Conservation (phyloP, 225 moss, liverwort and hornwort genomes). For the Physcomitrium patens region DNA sequence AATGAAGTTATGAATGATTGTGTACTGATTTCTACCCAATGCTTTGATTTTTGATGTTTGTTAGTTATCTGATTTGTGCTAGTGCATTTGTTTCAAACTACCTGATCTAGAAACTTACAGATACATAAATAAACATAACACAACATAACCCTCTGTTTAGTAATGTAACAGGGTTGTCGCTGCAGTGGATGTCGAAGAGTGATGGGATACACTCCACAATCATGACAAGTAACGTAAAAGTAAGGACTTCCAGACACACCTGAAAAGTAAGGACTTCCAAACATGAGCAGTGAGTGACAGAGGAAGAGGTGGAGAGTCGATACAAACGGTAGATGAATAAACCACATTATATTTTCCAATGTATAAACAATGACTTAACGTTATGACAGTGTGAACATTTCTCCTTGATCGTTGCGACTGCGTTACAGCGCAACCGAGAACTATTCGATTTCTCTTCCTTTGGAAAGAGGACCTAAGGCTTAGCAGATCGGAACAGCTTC, state of each 20-base stretch:
- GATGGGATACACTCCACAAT: too few relatives aligned
- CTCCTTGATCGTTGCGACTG: conserved; percentile 9
- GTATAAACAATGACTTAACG: conserved; percentile 41
- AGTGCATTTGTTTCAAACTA: too few relatives aligned
- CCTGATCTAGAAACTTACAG: too few relatives aligned
- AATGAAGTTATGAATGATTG: too few relatives aligned
- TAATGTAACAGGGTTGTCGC: too few relatives aligned
- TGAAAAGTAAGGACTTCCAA: neutral
- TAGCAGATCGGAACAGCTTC: conserved; percentile 43
- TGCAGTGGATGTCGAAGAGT: too few relatives aligned
- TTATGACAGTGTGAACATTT: conserved; percentile 10
- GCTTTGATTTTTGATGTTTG: too few relatives aligned
- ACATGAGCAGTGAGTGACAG: neutral
- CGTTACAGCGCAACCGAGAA: conserved; percentile 26
- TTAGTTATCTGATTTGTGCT: too few relatives aligned
- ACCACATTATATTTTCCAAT: conserved; percentile 11
- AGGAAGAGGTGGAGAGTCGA: neutral
- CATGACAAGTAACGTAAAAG: neutral
- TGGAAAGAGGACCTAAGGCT: conserved; percentile 18
- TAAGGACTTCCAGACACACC: neutral
- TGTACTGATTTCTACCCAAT: too few relatives aligned
- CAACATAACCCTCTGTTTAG: too few relatives aligned
- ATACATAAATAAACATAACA: too few relatives aligned
- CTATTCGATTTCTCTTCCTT: conserved; percentile 19
- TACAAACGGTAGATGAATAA: neutral